Base-by-base conservation (phyloP, 169 alveolate genomes). In the Plasmodium yoelii region DNA sequence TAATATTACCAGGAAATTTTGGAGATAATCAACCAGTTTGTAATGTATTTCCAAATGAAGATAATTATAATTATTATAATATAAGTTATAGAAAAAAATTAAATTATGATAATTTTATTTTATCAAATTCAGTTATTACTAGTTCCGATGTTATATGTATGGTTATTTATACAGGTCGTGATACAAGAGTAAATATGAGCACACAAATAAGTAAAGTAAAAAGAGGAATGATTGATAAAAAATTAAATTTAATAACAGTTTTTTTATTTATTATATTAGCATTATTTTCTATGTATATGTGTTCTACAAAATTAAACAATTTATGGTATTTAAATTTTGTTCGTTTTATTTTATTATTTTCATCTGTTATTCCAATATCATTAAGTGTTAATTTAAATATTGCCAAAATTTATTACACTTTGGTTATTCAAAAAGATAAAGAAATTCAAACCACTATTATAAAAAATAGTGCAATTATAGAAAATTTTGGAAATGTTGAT, bases 401-500 rank as follows among this genome's bases (percentile, higher is more conserved):
- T 69, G 99, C 99, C 12, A 99, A 98, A 94, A 90, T 97, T 13
- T 94, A 95, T 67, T 98, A 96, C 94, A 93, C 98, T 26, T 72
- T 94, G 65, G 87, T 94, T 18, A 97, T 98, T 51, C 95, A 94
- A 56, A 90, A 93, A 75, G 99, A 98, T 92, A 91, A 94, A 57
- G 95, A 95, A 64, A 98, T 98, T 6, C 96, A 95, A n/a, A 98
- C 97, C 10, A 97, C 99, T 0, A 95, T 97, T 8, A 97, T 99
- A 51, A 94, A 99, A 64, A 94, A 94, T 28, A 95, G 94, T 39
- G 28, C 93, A 71, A 89, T 94, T 15, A 93, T 93, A 9, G 99
- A 98, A 96, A 99, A 98, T 82, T 95, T 98, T 51, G 99, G 99
- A 22, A 93, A 99, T 44, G 95, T 98, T n/a, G 97, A 96, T 44